Evolutionary conservation across 2,329 filamentous ascomycete species (phyloP).

Genomic region (Venturia pyrina): DNA sequence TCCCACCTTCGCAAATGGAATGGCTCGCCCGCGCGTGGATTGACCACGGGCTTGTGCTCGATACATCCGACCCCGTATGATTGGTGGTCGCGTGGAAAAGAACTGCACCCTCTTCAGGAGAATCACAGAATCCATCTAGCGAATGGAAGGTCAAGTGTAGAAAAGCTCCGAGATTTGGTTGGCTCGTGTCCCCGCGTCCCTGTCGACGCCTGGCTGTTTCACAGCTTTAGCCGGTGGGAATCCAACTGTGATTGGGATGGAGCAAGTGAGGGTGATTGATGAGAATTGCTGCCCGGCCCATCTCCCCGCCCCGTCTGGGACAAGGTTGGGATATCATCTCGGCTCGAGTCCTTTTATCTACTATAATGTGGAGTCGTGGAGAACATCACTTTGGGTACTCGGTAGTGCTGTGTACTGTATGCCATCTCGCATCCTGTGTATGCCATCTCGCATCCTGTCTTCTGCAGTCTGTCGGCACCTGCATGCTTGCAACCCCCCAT

Average conservation of each 20-base stretch:
- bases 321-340: not conserved
- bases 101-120: not conserved
- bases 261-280: no score
- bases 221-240: not conserved
- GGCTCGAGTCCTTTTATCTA: not conserved
- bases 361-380: no score
- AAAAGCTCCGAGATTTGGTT: conserved; percentile 1
- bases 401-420: no score
- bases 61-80: not conserved
- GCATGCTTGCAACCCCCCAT: not conserved
- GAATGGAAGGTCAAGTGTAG: not conserved
- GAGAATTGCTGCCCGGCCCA: no score
- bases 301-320: no score
- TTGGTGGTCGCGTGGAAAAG: not conserved
- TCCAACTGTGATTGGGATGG: not conserved
- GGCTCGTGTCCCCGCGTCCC: not conserved
- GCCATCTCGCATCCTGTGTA: no score
- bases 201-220: not conserved
- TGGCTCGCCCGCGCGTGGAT: not conserved
- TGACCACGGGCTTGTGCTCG: not conserved
- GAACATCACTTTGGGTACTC: no score
- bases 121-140: not conserved
- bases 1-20: not conserved
- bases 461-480: not conserved
- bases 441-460: no score